These are phyloP conservation scores for Echites panduratus DNA, from an alignment of 257 asterid species.

Conservation along the genomic window DNA sequence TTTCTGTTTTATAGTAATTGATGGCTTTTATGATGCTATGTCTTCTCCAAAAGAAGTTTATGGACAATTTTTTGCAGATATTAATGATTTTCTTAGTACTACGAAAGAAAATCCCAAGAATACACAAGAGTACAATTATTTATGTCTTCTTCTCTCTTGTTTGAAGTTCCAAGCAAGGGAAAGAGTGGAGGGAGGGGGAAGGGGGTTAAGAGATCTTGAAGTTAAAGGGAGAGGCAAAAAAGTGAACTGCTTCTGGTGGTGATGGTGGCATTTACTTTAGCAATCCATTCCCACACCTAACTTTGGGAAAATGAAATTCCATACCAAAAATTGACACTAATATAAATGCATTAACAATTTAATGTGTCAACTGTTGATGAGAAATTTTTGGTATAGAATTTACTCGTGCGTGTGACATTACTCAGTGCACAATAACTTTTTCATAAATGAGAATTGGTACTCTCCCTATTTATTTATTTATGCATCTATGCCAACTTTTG, in stretches of 20 bases:
- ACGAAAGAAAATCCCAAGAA: background rate
- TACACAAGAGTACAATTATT: background rate
- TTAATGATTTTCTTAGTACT: too few relatives aligned
- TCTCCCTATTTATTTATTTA: background rate
- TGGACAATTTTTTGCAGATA: too few relatives aligned
- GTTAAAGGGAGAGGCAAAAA: background rate
- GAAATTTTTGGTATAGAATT: constrained; percentile 12
- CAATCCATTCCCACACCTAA: constrained; percentile 1
- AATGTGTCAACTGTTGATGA: constrained; percentile 7
- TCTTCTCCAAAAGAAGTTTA: too few relatives aligned
- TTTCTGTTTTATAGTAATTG: too few relatives aligned
- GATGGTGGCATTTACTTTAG: background rate
- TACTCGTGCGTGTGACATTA: background rate
- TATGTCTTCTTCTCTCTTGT: background rate
- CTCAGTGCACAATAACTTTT: constrained; percentile 1
- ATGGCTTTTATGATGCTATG: too few relatives aligned
- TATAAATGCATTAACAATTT: background rate
- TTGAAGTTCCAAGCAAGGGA: background rate
- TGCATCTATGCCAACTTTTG: background rate
- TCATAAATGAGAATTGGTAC: constrained; percentile 6
- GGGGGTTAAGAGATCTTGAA: background rate
- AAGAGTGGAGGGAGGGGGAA: background rate
- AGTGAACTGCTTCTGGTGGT: background rate
- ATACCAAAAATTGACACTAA: background rate
- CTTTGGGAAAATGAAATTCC: constrained; percentile 5